Base-by-base conservation (phyloP, 2,329 filamentous ascomycete species). In the Sporothrix protearum region DNA sequence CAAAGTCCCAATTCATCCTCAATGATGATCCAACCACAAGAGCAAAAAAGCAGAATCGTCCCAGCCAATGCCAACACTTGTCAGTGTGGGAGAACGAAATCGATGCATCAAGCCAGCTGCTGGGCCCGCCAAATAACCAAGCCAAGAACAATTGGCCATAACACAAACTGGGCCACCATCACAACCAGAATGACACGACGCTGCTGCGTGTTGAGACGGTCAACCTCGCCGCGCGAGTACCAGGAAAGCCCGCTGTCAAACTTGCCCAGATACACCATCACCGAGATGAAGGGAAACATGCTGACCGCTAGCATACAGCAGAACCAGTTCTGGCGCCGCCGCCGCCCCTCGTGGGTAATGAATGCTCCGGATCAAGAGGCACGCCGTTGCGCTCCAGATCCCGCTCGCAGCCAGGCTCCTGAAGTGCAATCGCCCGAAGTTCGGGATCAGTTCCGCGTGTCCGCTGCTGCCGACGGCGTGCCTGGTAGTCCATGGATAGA, bases 191-290 rank as follows among this genome's bases (percentile, higher is more conserved):
- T 77, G 9, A 76, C 71, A n/a, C 74, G 75, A 25, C 78, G 76
- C 75, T 85, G 82, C 33, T 77, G 76, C 63, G 77, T 78, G 14
- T 78, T 82, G 30, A 86, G 77, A 9, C 76, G 76, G 28, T 79
- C 77, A 33, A 82, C 80, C 75, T 85, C 81, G 6, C 85, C 85
- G 1, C 80, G 77, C 0, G 85, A 85, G 69, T 81, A 82, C 85
- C 85, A 87, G 7, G 81, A 81, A 36, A 87, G 80, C 0, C 81
- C 81, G 0, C 79, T 78, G 73, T 85, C 81, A 61, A 86, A 83
- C 14, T 77, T 80, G 12, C 84, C 84, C 10, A 76, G 78, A 33
- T 85, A 79, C 0, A 83, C 82, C 8, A 86, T 75, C 0, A 85
- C 72, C 0, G 83, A 81, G 10, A 85, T 77, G 64, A 87, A 83